Base-by-base conservation (phyloP, 108 stramenopile species). In the Fragilariopsis cylindrus region DNA sequence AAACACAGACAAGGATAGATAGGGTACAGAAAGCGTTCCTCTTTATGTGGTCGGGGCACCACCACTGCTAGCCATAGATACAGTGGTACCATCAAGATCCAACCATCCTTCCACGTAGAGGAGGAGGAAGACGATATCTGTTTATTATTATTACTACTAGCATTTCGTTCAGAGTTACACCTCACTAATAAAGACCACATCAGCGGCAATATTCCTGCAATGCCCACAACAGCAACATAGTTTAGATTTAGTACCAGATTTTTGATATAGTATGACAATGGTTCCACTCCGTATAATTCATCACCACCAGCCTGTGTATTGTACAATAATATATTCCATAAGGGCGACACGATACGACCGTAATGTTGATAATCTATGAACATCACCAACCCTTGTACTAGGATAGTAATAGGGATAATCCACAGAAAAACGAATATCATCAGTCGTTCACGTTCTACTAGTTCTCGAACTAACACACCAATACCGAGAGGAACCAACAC, bases 261-360 rank as follows among this genome's bases (percentile, higher is more conserved):
- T 82, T 91, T 94, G 62, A 96, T 40, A 81, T 99, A 99, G 65
- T 92, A 99, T 19, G 84, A 83, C n/a, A 75, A 60, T 12, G 97
- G 96, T 78, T 99, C 98, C 4, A 97, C 81, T 40, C 99, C 99
- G 74, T 99, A 99, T 39, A 99, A 81, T 60, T 97, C 97, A 78
- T 96, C 94, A 16, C 94, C 93, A 19, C 92, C 95, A n/a, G 79
- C 76, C 44, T 83, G 72, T 30, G 90, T 87, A 74, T 95, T 95
- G 76, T 95, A 95, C 0, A 69, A 67, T 60, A 95, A 88, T 11
- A 95, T 95, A 68, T 95, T 92, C 80, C 76, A 82, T 40, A 73
- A 83, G 7, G 94, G 90, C 4, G 86, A 95, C 1, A 85, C 76
- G 68, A 74, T 64, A 3, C 74, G 67, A 13, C 87, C 88, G 48